Percentiles rank a stretch among this genome's conserved stretches.
These are phyloP conservation scores for Plenodomus tracheiphilus DNA, from an alignment of 2,329 filamentous ascomycete species.

Conservation along the genomic window DNA sequence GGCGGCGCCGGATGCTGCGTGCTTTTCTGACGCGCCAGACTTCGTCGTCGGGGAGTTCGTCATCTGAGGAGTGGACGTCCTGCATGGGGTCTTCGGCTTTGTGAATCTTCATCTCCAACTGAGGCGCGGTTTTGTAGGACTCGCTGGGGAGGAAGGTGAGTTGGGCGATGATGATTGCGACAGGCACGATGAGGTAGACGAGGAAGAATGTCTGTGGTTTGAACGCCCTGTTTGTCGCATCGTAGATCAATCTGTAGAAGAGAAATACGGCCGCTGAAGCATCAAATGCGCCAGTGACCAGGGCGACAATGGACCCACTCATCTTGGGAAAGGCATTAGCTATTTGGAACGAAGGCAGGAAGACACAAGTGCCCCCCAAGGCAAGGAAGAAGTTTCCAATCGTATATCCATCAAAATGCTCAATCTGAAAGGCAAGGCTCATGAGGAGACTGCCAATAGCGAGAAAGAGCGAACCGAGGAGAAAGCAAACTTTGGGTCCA, in stretches of 20 bases:
- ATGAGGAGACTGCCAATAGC: constrained; percentile 41
- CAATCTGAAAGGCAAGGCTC: constrained; percentile 43
- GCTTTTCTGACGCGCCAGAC: constrained; percentile 49
- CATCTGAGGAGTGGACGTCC: constrained; percentile 59
- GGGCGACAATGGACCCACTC: constrained; percentile 77
- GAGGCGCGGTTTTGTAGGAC: constrained; percentile 71
- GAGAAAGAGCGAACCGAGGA: constrained; percentile 38
- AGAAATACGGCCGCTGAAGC: constrained; percentile 79
- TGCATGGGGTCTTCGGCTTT: constrained; percentile 35
- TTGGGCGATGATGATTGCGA: constrained; percentile 67
- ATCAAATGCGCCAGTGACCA: constrained; percentile 82
- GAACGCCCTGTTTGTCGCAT: constrained; percentile 60
- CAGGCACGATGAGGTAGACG: constrained; percentile 70
- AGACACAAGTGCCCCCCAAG: constrained; percentile 78
- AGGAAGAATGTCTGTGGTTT: constrained; percentile 72
- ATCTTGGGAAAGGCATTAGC: constrained; percentile 80
- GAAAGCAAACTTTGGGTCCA: constrained; percentile 39
- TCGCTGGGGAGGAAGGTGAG: constrained; percentile 72
- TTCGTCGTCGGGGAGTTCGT: constrained; percentile 54
- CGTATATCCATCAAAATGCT: constrained; percentile 56
- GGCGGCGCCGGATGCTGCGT: constrained; percentile 52
- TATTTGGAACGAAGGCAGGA: constrained; percentile 81
- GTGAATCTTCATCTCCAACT: constrained; percentile 42
- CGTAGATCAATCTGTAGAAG: constrained; percentile 71
- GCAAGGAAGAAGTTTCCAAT: constrained; percentile 76